These are phyloP conservation scores for Bathelium albidoporum DNA, from an alignment of 495 filamentous ascomycete species.

Conservation along the genomic window DNA sequence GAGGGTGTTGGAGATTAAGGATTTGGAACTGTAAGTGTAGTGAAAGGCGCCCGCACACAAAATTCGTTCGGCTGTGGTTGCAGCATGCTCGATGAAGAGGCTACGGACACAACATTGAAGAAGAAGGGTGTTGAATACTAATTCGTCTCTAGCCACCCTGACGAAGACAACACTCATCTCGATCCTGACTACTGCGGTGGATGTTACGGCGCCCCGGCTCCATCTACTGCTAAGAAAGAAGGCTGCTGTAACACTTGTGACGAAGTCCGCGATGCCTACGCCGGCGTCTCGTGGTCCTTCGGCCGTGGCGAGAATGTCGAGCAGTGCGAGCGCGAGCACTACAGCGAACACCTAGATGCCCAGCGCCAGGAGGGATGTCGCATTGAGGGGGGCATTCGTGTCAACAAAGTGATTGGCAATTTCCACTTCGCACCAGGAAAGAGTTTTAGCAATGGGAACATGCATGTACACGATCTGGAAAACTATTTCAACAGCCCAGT, in stretches of 20 bases:
- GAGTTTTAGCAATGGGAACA: conserved; percentile 84
- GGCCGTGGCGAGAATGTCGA: conserved; percentile 85
- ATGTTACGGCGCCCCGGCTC: conserved; percentile 77
- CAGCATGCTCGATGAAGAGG: not conserved
- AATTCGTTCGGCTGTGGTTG: not conserved
- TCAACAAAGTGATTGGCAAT: conserved; percentile 98
- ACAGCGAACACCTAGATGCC: conserved; percentile 70
- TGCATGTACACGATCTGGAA: conserved; percentile 95
- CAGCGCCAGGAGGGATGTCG: conserved; percentile 90
- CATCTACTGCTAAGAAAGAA: conserved; percentile 54
- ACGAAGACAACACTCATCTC: conserved; percentile 63
- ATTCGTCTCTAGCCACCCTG: conserved; percentile 40
- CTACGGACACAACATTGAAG: not conserved
- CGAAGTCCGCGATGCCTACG: conserved; percentile 92
- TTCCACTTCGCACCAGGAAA: conserved; percentile 97
- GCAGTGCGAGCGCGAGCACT: conserved; percentile 92
- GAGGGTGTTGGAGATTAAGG: conserved; percentile 61
- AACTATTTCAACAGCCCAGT: conserved; percentile 69
- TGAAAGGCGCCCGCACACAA: not conserved
- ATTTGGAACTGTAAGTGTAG: conserved; percentile 57
- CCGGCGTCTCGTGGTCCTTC: conserved; percentile 80
- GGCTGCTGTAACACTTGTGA: conserved; percentile 96
- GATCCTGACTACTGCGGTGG: conserved; percentile 87
- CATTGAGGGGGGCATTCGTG: conserved; percentile 81
- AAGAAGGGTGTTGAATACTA: no score